These are phyloP conservation scores for Globisporangium mamillatum DNA, from an alignment of 352 stramenopile genomes.

Conservation along the genomic window DNA sequence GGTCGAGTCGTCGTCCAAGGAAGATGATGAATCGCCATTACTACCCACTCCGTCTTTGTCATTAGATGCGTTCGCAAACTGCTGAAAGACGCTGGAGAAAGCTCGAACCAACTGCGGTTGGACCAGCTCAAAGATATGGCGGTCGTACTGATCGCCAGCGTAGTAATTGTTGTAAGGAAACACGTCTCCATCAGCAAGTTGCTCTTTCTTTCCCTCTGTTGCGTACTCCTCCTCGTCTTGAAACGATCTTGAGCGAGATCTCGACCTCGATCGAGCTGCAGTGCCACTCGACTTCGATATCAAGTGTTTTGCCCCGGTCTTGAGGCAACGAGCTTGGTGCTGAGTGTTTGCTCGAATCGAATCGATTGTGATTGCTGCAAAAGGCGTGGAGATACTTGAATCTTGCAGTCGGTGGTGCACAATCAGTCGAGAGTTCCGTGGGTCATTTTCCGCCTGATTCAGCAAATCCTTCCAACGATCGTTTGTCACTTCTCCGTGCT, in stretches of 20 bases:
- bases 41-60: slow-evolving; percentile 33
- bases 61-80: slow-evolving; percentile 62
- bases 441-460: slow-evolving; percentile 65
- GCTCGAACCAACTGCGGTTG: slow-evolving; percentile 45
- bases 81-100: slow-evolving; percentile 72
- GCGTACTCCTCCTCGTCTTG: neutral
- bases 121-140: slow-evolving; percentile 68
- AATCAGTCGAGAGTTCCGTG: slow-evolving; percentile 57
- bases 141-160: slow-evolving; percentile 54
- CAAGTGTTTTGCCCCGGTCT: neutral
- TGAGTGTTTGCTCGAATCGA: slow-evolving; percentile 9
- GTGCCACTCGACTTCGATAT: neutral
- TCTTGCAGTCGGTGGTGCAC: slow-evolving; percentile 37
- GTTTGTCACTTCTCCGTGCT: slow-evolving; percentile 71
- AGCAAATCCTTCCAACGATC: slow-evolving; percentile 81
- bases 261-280: neutral
- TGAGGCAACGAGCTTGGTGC: slow-evolving; percentile 1
- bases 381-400: neutral
- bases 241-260: slow-evolving; percentile 9
- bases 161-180: neutral
- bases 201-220: slow-evolving; percentile 2
- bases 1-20: slow-evolving; percentile 2
- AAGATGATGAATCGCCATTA: slow-evolving; percentile 19
- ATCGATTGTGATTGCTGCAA: slow-evolving; percentile 1
- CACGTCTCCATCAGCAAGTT: slow-evolving; percentile 9